Percentiles rank a stretch among this genome's conserved stretches.
phyloP scores from a whole-genome alignment of 2,329 filamentous ascomycete genomes.

The Botrytis fragariae region DNA sequence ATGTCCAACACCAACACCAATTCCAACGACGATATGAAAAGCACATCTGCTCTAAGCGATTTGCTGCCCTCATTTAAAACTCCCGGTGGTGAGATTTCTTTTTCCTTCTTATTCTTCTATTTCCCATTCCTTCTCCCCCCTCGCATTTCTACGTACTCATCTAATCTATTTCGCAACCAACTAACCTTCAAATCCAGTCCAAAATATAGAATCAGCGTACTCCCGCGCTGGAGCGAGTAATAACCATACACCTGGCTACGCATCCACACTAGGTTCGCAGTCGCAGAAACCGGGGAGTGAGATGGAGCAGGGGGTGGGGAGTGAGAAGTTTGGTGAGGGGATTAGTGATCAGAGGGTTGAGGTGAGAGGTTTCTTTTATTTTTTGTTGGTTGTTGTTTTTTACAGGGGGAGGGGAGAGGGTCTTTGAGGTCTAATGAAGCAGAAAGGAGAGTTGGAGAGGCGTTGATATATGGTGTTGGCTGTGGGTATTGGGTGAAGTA shows the following conservation, averaged over 20 bases:
- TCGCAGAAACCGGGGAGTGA: constrained; percentile 21
- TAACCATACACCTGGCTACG: constrained; percentile 29
- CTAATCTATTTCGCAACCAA: too few species aligned
- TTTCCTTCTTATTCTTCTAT: too few species aligned
- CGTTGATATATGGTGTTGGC: too few species aligned
- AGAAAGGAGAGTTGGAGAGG: not conserved
- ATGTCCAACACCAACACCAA: not conserved
- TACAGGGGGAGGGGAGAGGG: not conserved
- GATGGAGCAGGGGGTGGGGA: constrained; percentile 26
- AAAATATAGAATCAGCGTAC: constrained; percentile 32
- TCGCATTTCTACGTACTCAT: too few species aligned
- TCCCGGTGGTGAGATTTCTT: not conserved
- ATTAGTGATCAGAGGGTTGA: constrained; percentile 27
- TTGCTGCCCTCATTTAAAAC: not conserved
- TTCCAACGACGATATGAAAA: not conserved
- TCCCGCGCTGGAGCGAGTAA: constrained; percentile 28
- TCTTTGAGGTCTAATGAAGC: too few species aligned
- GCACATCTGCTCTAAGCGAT: not conserved
- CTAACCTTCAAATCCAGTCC: constrained; percentile 17
- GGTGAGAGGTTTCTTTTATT: constrained; percentile 15
- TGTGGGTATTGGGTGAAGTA: not conserved
- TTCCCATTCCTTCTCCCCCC: too few species aligned
- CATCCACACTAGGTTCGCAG: constrained; percentile 26
- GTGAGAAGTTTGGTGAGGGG: constrained; percentile 24
- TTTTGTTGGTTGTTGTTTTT: not conserved